These are phyloP conservation scores for Platismatia glauca DNA, from an alignment of 495 filamentous ascomycete species.

Conservation along the genomic window DNA sequence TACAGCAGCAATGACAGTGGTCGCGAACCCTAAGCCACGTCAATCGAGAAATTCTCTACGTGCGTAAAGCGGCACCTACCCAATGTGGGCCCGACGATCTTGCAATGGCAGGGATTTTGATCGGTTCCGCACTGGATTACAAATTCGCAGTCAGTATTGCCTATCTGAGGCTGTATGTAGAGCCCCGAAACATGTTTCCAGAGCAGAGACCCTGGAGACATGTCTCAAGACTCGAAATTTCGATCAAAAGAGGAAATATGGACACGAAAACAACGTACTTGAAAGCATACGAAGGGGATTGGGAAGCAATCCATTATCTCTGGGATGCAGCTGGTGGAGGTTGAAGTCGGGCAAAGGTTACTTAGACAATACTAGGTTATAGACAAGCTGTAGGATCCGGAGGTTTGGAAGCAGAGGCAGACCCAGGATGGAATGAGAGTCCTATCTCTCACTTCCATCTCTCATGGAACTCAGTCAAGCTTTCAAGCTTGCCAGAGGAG, in stretches of 20 bases:
- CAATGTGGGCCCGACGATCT: slow-evolving; percentile 52
- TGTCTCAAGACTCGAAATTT: too few relatives aligned
- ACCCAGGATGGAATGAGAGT: not conserved
- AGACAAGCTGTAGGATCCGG: not conserved
- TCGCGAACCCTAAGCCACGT: slow-evolving; percentile 32
- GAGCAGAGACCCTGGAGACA: too few relatives aligned
- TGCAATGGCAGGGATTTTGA: slow-evolving; percentile 55
- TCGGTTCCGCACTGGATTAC: slow-evolving; percentile 49
- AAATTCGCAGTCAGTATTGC: too few relatives aligned
- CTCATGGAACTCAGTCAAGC: not conserved
- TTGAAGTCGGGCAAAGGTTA: not conserved
- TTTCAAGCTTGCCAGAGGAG: not conserved
- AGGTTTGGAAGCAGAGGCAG: not conserved
- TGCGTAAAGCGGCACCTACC: slow-evolving; percentile 28
- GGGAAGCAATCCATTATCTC: slow-evolving; percentile 32
- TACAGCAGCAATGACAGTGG: slow-evolving; percentile 45
- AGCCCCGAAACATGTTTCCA: too few relatives aligned
- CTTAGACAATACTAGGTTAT: not conserved
- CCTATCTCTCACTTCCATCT: not conserved
- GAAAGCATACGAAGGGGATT: slow-evolving; percentile 38
- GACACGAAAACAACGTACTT: too few relatives aligned
- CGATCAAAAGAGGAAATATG: too few relatives aligned
- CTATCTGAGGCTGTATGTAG: too few relatives aligned
- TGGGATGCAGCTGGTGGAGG: not conserved
- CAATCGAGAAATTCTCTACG: not conserved